Conservation (phyloP, 2,329 filamentous ascomycete species). For the Chrysoporthe puriensis region DNA sequence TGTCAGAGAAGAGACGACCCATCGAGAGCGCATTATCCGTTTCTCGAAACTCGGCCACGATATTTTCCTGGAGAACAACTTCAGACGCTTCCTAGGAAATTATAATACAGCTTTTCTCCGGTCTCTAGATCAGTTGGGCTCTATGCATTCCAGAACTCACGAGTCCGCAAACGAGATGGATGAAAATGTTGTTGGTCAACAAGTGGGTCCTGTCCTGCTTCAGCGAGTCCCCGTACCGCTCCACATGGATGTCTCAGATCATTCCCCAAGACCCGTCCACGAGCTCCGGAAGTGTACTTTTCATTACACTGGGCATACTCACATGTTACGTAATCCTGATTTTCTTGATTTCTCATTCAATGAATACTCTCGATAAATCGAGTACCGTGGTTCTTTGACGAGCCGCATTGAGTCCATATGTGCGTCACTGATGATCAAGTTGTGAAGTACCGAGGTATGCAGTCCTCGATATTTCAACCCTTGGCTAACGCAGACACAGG, state of each 20-base stretch:
- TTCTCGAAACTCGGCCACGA: not conserved
- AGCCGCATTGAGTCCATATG: not conserved
- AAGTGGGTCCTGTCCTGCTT: slow-evolving; percentile 5
- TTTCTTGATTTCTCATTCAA: not conserved
- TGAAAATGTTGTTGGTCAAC: not conserved
- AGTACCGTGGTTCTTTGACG: not conserved
- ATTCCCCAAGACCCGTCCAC: not conserved
- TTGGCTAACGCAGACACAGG: not conserved
- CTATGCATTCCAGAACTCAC: not conserved
- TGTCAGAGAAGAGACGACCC: not conserved
- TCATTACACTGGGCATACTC: not conserved
- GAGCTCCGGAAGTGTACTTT: not conserved
- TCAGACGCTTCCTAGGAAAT: not conserved
- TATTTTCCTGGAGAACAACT: too few relatives aligned
- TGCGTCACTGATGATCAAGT: not conserved
- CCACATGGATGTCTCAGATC: slow-evolving; percentile 7
- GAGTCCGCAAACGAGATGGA: not conserved
- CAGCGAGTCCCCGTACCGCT: slow-evolving; percentile 1
- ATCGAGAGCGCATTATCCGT: not conserved
- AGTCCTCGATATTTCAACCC: not conserved
- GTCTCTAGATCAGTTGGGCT: not conserved
- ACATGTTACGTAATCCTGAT: not conserved
- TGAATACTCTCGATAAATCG: not conserved
- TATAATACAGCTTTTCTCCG: not conserved
- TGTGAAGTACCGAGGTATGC: not conserved